A percentile compares a stretch with the other conserved stretches of the same genome.
phyloP scores from a whole-genome alignment of 345 rosid genomes.

The Linum lewisii region DNA sequence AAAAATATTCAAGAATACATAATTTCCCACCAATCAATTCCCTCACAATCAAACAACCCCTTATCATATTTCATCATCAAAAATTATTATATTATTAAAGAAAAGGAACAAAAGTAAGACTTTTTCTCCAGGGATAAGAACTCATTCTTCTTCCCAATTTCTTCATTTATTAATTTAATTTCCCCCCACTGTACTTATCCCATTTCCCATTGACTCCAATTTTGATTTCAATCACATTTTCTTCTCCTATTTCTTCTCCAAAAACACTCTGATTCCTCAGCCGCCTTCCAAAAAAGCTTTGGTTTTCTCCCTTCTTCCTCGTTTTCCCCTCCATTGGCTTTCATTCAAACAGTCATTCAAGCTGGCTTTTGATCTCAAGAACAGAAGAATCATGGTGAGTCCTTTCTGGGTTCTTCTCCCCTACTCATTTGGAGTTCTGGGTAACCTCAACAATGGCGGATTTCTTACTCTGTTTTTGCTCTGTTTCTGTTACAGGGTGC shows the following conservation, averaged over 20 bases:
- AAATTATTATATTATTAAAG: too few species aligned
- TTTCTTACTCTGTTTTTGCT: too few species aligned
- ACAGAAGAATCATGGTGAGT: conserved; percentile 3
- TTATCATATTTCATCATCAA: too few species aligned
- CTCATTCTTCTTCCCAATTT: too few species aligned
- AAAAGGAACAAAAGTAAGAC: too few species aligned
- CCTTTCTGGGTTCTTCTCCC: neutral
- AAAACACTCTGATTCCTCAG: neutral
- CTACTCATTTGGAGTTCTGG: neutral
- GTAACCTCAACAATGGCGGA: neutral
- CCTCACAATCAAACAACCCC: too few species aligned
- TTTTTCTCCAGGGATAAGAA: too few species aligned
- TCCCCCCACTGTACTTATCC: neutral
- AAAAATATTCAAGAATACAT: too few species aligned
- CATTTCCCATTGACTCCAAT: neutral
- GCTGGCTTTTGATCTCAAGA: conserved; percentile 7
- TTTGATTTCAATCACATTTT: too few species aligned
- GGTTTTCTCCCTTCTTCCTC: neutral
- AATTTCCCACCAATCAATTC: too few species aligned
- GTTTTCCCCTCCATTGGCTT: neutral
- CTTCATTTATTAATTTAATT: too few species aligned
- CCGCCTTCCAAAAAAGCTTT: neutral
- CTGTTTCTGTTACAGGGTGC: conserved; percentile 30
- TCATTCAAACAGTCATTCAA: neutral
- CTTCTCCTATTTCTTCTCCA: neutral